Evolutionary conservation across 164 flowering plant genomes (phyloP).

Genomic region (Pachysandra terminalis): DNA sequence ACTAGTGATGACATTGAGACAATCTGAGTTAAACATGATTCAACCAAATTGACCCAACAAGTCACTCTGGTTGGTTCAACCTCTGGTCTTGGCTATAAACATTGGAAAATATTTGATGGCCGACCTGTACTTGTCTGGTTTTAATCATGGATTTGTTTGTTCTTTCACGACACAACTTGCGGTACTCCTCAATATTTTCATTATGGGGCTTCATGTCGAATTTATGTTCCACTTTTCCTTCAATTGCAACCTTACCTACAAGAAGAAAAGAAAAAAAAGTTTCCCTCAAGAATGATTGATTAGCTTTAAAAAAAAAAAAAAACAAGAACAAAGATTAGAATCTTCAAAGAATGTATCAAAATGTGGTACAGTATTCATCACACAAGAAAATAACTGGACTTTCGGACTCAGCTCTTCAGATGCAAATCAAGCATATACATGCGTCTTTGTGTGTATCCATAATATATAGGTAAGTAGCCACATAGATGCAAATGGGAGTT

Average conservation of each 20-base stretch:
- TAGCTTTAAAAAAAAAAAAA: not conserved
- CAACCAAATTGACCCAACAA: too few relatives aligned
- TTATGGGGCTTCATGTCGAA: constrained; percentile 75
- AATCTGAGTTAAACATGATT: too few relatives aligned
- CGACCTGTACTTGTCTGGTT: constrained; percentile 60
- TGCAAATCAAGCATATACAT: not conserved
- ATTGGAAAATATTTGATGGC: not conserved
- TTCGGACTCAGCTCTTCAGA: not conserved
- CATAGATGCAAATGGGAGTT: not conserved
- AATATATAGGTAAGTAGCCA: not conserved
- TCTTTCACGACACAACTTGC: constrained; percentile 71
- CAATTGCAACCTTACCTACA: constrained; percentile 48
- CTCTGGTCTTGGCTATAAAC: too few relatives aligned
- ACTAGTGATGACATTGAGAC: too few relatives aligned
- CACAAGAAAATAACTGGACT: not conserved
- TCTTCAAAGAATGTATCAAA: not conserved
- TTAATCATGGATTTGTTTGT: constrained; percentile 64
- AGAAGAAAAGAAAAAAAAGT: not conserved
- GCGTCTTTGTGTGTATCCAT: not conserved
- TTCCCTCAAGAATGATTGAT: not conserved
- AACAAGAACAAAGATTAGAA: not conserved
- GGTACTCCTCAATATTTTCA: constrained; percentile 58
- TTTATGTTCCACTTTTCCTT: constrained; percentile 72
- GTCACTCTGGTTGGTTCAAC: too few relatives aligned
- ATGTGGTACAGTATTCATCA: not conserved